Evolutionary conservation across 2,329 filamentous ascomycete species (phyloP), one percentile per base, ranked within the genome.

Genomic region (Hypoxylon sp.): DNA sequence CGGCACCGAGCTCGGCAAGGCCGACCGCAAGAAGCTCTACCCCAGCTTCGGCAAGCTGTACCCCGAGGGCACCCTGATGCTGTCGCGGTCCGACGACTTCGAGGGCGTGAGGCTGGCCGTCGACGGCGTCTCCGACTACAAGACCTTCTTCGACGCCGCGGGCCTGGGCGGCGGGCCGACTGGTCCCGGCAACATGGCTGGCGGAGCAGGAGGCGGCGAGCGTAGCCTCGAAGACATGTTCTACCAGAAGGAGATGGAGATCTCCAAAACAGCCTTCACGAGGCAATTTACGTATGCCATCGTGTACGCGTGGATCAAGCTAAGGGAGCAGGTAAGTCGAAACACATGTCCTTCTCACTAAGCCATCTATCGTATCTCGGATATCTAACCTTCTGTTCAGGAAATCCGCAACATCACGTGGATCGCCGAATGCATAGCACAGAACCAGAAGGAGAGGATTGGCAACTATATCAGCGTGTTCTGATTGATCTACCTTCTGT

Each of bases 401-500:
- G 95, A 99, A 89, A 97, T 98, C 70, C 90, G 95, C 66, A 99
- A 99, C 78, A 97, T 99, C 72, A 98, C 95, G 48, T 99, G 95
- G 95, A 99, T 99, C 76, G 90, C 95, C 18, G 95, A 99, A 78
- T 99, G 95, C 79, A 99, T 99, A 84, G 95, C 95, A 53, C 95
- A 99, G 79, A 97, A 97, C 81, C 95, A 99, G 79, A 99, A 99
- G 81, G 95, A 99, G 77, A 87, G 95, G 73, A 98, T 99, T 74
- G 90, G 91, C 69, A 99, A 98, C 79, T 99, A 96, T 78, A 99
- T 99, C 75, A 97, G 92, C 78, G 95, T 98, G 62, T 97, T 99
- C 78, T 97, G 78, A 84, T 63, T 40, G 51, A 24, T 54, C 67
- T 55, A 58, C 55, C 48, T 40, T 55, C 48, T 40, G 7, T 27